Evolutionary conservation across 1,284 basidiomycete species (phyloP).

Genomic region (Calocybe gambosa): DNA sequence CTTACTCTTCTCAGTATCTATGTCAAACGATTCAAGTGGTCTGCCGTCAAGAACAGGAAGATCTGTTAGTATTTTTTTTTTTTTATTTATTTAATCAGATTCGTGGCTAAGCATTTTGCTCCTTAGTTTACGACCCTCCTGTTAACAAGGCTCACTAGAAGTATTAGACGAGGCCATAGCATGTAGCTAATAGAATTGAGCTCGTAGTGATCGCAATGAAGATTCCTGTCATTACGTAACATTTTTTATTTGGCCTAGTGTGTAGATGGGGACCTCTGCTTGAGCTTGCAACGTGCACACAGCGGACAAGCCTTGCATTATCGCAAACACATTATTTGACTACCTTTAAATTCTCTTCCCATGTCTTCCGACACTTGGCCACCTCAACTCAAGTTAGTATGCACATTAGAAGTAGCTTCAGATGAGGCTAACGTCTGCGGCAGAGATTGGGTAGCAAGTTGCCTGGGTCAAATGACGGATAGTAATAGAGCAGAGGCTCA

Average conservation of each 20-base stretch:
- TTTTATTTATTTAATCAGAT: not conserved
- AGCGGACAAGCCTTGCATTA: not conserved
- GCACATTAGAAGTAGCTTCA: conserved; percentile 2
- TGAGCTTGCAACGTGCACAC: not conserved
- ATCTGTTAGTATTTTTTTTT: conserved; percentile 53
- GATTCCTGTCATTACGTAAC: not conserved
- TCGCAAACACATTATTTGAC: not conserved
- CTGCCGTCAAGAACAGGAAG: conserved; percentile 87
- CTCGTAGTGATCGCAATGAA: not conserved
- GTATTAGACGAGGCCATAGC: conserved; percentile 4
- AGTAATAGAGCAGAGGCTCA: conserved; percentile 69
- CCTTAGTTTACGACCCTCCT: conserved; percentile 43
- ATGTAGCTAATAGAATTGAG: conserved; percentile 11
- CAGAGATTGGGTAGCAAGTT: conserved; percentile 83
- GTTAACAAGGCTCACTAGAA: conserved; percentile 39
- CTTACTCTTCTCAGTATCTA: conserved; percentile 81
- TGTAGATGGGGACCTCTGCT: not conserved
- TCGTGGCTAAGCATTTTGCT: conserved; percentile 4
- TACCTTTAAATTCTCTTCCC: conserved; percentile 4
- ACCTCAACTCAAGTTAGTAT: conserved; percentile 50
- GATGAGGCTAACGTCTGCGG: conserved; percentile 1
- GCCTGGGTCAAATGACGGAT: conserved; percentile 77
- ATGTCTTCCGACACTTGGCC: conserved; percentile 66
- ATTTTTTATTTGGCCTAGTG: not conserved
- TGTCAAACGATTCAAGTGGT: conserved; percentile 96